phyloP scores from a whole-genome alignment of 2,329 filamentous ascomycete species.

The Trichoderma sp. region DNA sequence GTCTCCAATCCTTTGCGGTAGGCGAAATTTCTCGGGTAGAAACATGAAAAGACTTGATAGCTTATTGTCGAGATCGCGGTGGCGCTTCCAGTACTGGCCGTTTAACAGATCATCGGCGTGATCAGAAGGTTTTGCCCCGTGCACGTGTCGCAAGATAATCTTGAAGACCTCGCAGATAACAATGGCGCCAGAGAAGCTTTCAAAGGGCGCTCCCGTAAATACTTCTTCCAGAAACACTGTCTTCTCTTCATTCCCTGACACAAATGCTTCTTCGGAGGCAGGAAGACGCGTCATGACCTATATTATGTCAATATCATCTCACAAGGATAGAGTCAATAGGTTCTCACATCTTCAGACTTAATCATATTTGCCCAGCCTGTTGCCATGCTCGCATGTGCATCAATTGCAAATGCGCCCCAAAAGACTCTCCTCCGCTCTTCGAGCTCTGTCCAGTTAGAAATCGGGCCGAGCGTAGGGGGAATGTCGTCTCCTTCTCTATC shows the following conservation, averaged over 20 bases:
- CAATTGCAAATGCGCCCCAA: conserved; percentile 81
- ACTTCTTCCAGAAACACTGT: conserved; percentile 65
- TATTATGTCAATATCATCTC: neutral
- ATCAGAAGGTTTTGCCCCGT: conserved; percentile 70
- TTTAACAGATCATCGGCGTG: conserved; percentile 71
- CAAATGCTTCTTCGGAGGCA: conserved; percentile 73
- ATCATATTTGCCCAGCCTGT: conserved; percentile 88
- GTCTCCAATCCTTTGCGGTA: conserved; percentile 69
- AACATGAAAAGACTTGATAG: conserved; percentile 77
- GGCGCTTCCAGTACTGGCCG: conserved; percentile 83
- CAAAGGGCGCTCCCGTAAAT: conserved; percentile 63
- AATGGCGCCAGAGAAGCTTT: conserved; percentile 71
- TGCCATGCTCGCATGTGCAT: conserved; percentile 83
- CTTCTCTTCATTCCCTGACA: conserved; percentile 63
- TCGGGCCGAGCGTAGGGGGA: conserved; percentile 71
- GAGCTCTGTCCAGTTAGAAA: conserved; percentile 76
- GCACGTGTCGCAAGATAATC: conserved; percentile 76
- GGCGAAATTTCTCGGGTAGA: conserved; percentile 70
- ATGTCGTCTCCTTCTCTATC: conserved; percentile 67
- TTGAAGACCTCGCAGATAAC: conserved; percentile 80
- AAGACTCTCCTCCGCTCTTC: conserved; percentile 80
- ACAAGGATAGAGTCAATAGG: neutral
- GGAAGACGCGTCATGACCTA: conserved; percentile 79
- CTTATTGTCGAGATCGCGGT: conserved; percentile 79
- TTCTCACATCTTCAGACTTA: conserved; percentile 65